Percentiles rank a stretch among this genome's conserved stretches.
These are phyloP conservation scores for Coemansia sp. DNA, from an alignment of 192 early-diverging fungal genomes.

Conservation along the genomic window DNA sequence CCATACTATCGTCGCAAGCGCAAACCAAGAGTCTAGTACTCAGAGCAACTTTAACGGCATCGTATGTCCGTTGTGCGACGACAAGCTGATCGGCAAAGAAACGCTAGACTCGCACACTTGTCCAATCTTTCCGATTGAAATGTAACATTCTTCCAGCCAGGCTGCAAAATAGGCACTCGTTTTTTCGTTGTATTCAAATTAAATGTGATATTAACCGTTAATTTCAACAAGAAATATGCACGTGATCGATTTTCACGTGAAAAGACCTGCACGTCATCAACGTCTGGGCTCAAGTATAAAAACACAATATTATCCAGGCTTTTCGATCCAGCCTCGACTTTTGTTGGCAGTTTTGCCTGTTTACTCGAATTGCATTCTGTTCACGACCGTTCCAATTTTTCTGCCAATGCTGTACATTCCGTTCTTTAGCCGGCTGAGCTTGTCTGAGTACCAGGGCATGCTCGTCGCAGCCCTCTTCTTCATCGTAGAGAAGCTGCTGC, in stretches of 20 bases:
- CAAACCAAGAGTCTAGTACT: background rate
- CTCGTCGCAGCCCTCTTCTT: slow-evolving; percentile 64
- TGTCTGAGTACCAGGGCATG: slow-evolving; percentile 64
- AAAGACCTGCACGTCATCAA: background rate
- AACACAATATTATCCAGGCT: too few relatives aligned
- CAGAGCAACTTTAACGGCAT: slow-evolving; percentile 10
- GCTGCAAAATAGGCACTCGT: background rate
- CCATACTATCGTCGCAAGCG: background rate
- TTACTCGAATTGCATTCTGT: background rate
- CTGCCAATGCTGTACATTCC: slow-evolving; percentile 60
- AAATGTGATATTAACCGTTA: background rate
- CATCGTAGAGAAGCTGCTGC: slow-evolving; percentile 67
- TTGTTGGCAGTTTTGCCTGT: background rate
- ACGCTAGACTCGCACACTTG: slow-evolving; percentile 24
- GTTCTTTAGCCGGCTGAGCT: slow-evolving; percentile 61
- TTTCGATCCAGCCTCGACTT: background rate
- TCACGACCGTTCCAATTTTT: background rate
- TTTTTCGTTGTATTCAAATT: background rate
- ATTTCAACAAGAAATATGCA: slow-evolving; percentile 5
- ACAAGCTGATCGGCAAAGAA: slow-evolving; percentile 19
- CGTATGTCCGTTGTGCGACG: slow-evolving; percentile 25
- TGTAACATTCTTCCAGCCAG: slow-evolving; percentile 8
- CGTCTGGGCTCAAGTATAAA: background rate
- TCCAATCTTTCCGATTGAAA: slow-evolving; percentile 35
- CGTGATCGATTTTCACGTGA: slow-evolving; percentile 3